Percentiles rank a stretch among this genome's conserved stretches.
phyloP scores from a whole-genome alignment of 805 yeast species.

The Suhomyces faveliae region DNA sequence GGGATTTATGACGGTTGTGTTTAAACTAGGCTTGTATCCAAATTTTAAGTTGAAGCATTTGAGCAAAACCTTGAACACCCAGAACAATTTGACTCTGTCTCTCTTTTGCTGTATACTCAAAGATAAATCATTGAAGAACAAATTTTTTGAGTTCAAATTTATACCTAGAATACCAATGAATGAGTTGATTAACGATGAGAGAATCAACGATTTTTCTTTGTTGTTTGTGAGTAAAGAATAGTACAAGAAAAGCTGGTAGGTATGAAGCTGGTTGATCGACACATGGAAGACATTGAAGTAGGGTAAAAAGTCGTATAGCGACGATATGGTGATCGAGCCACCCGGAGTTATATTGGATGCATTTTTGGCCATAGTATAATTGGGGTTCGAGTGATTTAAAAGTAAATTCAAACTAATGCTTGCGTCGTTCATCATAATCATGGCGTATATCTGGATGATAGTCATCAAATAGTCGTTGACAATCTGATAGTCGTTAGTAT shows the following conservation, averaged over 20 bases:
- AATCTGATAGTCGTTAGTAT: slow-evolving; percentile 40
- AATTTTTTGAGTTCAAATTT: slow-evolving; percentile 39
- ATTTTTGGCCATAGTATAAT: slow-evolving; percentile 16
- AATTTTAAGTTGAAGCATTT: slow-evolving; percentile 43
- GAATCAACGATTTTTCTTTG: slow-evolving; percentile 38
- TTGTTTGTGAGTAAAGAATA: slow-evolving; percentile 45
- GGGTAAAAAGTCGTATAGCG: slow-evolving; percentile 44
- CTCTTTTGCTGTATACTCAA: slow-evolving; percentile 36
- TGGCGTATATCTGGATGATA: slow-evolving; percentile 49
- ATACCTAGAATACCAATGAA: slow-evolving; percentile 44
- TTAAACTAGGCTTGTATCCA: slow-evolving; percentile 46
- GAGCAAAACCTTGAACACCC: slow-evolving; percentile 45
- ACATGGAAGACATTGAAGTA: slow-evolving; percentile 50
- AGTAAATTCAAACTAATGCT: slow-evolving; percentile 40
- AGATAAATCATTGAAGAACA: slow-evolving; percentile 48
- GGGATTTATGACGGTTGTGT: slow-evolving; percentile 47
- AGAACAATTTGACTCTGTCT: slow-evolving; percentile 44
- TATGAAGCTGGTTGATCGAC: slow-evolving; percentile 48
- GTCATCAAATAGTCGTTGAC: slow-evolving; percentile 44
- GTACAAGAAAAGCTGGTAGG: slow-evolving; percentile 47
- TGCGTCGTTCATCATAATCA: slow-evolving; percentile 52
- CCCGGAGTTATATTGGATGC: slow-evolving; percentile 2
- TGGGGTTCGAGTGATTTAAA: slow-evolving; percentile 37
- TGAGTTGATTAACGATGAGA: slow-evolving; percentile 40
- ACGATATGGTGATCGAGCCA: slow-evolving; percentile 27